These are phyloP conservation scores for Rhizomucor pusillus DNA, from an alignment of 371 early-diverging fungal genomes.

Conservation along the genomic window DNA sequence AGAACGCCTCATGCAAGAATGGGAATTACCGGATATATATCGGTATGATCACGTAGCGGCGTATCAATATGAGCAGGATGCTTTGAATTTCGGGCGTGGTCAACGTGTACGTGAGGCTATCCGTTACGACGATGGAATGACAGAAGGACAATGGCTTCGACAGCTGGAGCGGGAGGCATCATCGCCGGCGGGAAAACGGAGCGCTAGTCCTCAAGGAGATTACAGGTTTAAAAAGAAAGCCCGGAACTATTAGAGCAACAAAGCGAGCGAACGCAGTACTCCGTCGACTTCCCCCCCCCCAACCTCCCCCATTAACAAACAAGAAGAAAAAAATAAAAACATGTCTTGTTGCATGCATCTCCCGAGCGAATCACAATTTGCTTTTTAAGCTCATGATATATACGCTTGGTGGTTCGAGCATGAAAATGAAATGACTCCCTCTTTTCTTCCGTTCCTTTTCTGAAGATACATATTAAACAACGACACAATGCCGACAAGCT, in stretches of 20 bases:
- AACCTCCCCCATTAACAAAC: neutral
- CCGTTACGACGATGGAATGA: conserved; percentile 89
- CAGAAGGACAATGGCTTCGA: conserved; percentile 88
- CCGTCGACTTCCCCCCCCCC: neutral
- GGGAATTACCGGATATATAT: conserved; percentile 87
- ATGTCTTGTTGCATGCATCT: neutral
- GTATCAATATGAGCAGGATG: neutral
- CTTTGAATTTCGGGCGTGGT: conserved; percentile 55
- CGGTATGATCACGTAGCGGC: conserved; percentile 52
- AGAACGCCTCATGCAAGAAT: conserved; percentile 80
- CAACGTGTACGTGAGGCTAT: conserved; percentile 69
- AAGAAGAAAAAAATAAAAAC: neutral
- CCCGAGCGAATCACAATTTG: neutral
- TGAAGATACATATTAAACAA: neutral
- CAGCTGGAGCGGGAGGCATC: conserved; percentile 7
- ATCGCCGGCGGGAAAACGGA: conserved; percentile 4
- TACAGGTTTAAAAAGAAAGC: neutral
- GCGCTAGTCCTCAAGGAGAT: conserved; percentile 2
- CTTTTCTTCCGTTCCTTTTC: neutral
- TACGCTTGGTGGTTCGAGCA: neutral
- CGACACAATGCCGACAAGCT: neutral
- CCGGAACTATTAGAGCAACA: neutral
- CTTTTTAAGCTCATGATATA: neutral
- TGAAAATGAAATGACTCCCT: neutral
- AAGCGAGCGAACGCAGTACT: neutral